Percentiles rank a stretch among this genome's conserved stretches.
Evolutionary conservation across 495 filamentous ascomycete genomes (phyloP).

Genomic region (Sphaerosporella brunnea): DNA sequence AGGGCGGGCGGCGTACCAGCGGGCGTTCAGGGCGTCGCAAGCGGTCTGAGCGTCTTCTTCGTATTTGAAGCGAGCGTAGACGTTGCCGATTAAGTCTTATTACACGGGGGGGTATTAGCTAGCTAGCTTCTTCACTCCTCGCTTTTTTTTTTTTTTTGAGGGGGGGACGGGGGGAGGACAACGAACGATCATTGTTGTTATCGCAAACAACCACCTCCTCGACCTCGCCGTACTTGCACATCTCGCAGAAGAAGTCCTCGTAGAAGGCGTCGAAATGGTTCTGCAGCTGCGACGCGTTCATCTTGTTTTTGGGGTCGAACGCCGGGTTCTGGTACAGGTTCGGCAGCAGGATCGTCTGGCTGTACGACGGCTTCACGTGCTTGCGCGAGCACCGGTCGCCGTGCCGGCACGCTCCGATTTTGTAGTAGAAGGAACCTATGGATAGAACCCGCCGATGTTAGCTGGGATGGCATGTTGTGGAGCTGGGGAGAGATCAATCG

Average conservation of each 20-base stretch:
- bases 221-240: slow-evolving; percentile 83
- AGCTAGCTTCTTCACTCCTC: no score
- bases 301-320: slow-evolving; percentile 90
- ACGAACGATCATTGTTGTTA: slow-evolving; percentile 90
- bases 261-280: slow-evolving; percentile 99
- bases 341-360: slow-evolving; percentile 89
- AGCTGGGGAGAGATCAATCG: no score
- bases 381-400: slow-evolving; percentile 95
- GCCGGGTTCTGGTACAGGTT: slow-evolving; percentile 99
- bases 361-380: slow-evolving; percentile 97
- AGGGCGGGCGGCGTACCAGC: slow-evolving; percentile 93
- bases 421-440: slow-evolving; percentile 70
- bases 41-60: no score
- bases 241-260: slow-evolving; percentile 98
- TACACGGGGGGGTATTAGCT: no score
- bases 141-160: no score
- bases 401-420: slow-evolving; percentile 95
- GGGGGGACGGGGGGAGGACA: neutral
- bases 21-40: slow-evolving; percentile 80
- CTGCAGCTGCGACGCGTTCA: slow-evolving; percentile 86
- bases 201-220: slow-evolving; percentile 84
- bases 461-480: no score
- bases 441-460: no score
- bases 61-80: slow-evolving; percentile 99
- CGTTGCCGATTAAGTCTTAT: slow-evolving; percentile 97